Conservation (phyloP, 2,329 filamentous ascomycete species). For the Meredithiella fracta region DNA sequence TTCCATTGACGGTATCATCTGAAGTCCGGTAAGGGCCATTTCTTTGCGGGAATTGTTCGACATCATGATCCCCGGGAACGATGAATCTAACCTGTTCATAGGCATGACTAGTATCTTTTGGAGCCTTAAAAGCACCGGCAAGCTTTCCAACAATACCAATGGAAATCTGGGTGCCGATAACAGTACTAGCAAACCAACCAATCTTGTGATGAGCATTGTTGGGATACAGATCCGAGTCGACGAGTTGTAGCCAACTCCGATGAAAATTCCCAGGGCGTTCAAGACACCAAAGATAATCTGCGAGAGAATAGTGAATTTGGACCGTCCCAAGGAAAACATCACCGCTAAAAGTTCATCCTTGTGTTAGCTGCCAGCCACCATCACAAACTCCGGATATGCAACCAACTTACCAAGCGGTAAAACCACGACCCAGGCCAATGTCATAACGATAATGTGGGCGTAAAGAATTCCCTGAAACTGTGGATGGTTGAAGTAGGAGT, state of each 20-base stretch:
- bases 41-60: slow-evolving; percentile 19
- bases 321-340: slow-evolving; percentile 71
- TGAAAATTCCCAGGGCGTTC: slow-evolving; percentile 47
- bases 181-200: slow-evolving; percentile 67
- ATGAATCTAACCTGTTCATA: slow-evolving; percentile 8
- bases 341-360: slow-evolving; percentile 38
- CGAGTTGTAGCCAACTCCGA: slow-evolving; percentile 58
- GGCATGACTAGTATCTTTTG: slow-evolving; percentile 6
- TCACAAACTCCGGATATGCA: neutral
- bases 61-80: neutral
- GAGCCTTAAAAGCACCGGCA: slow-evolving; percentile 22
- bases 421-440: slow-evolving; percentile 53
- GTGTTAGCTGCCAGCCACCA: no score
- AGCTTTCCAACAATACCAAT: slow-evolving; percentile 50
- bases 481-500: slow-evolving; percentile 43
- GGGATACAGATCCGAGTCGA: slow-evolving; percentile 69
- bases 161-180: slow-evolving; percentile 52
- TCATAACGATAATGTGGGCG: slow-evolving; percentile 55
- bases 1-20: slow-evolving; percentile 58
- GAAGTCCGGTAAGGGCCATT: slow-evolving; percentile 39
- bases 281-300: slow-evolving; percentile 52
- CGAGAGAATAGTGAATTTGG: slow-evolving; percentile 50
- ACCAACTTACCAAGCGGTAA: slow-evolving; percentile 51
- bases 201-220: slow-evolving; percentile 79
- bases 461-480: slow-evolving; percentile 42